A percentile compares a stretch with the other conserved stretches of the same genome.
Evolutionary conservation across 176 grass and related monocot species (phyloP).

Genomic region (Triticum urartu): DNA sequence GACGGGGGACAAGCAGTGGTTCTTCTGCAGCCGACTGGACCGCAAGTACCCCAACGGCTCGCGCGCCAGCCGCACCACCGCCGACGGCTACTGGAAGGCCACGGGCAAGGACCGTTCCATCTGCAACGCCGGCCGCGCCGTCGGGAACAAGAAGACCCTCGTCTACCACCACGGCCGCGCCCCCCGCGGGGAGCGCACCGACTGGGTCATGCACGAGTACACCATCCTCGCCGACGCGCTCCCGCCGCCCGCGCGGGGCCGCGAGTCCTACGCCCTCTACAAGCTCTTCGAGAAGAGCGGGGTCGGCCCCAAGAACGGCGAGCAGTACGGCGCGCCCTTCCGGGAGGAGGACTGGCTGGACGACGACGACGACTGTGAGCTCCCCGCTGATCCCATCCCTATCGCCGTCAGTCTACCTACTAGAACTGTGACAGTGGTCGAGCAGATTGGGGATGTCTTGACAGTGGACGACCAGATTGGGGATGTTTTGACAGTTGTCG

Average conservation of each 20-base stretch:
- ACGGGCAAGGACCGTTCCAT: constrained; percentile 79
- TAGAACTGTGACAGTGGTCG: neutral
- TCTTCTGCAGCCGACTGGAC: constrained; percentile 87
- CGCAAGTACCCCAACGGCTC: constrained; percentile 90
- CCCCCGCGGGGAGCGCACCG: constrained; percentile 68
- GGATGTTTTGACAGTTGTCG: too few species aligned
- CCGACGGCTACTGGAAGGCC: constrained; percentile 79
- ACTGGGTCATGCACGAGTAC: constrained; percentile 96
- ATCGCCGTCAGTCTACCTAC: neutral
- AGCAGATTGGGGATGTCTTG: neutral
- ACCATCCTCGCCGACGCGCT: constrained; percentile 62
- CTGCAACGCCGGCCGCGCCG: constrained; percentile 38
- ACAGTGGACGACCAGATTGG: neutral
- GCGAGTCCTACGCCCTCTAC: constrained; percentile 78
- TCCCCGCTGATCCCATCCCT: neutral
- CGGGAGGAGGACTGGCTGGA: constrained; percentile 88
- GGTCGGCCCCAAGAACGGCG: constrained; percentile 84
- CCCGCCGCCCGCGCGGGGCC: constrained; percentile 27
- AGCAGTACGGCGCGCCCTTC: constrained; percentile 94
- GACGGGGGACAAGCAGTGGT: constrained; percentile 91
- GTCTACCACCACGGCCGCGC: constrained; percentile 89
- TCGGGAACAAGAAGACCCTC: constrained; percentile 84
- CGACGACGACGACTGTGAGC: constrained; percentile 23
- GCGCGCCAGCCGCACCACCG: constrained; percentile 76
- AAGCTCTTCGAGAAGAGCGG: constrained; percentile 98